Evolutionary conservation across 805 yeast genomes (phyloP), one percentile per base, ranked within the genome.

Genomic region (Kuraishia capsulata): DNA sequence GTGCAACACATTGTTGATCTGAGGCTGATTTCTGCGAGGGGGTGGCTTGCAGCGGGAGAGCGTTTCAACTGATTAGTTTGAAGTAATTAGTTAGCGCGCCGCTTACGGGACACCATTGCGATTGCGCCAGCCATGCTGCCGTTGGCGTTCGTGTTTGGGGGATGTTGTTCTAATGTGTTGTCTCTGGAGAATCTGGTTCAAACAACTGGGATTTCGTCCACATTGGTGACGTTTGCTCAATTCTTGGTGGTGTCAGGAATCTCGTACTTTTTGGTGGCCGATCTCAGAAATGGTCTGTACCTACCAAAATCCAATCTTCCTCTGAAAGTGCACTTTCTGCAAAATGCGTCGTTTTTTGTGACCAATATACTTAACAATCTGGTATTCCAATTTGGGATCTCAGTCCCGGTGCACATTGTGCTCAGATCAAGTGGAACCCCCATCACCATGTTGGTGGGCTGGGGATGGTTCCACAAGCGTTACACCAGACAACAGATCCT

Each of bases 91-190:
- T n/a, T n/a, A n/a, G n/a, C n/a, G n/a, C n/a, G n/a, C n/a, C n/a
- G n/a, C n/a, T n/a, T n/a, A n/a, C n/a, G n/a, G n/a, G n/a, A n/a
- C n/a, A n/a, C n/a, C n/a, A n/a, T n/a, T n/a, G n/a, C n/a, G n/a
- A n/a, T n/a, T n/a, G n/a, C n/a, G n/a, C 26, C 10, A 11, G 26
- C 26, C 26, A 23, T 23, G 26, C 26, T 23, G 26, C 26, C 26
- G 26, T 11, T 23, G 26, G 26, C 11, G 26, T 59, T 73, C 24
- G 73, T 80, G 10, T 76, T 80, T 49, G 82, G 84, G 0, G 87
- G 89, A 3, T 82, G 92, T 53, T 83, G 92, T 52, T 60, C 76
- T 24, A 83, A 80, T 53, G 88, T 79, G 21, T 61, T 73, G 41
- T 66, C 82, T 1, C 57, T 82, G 37, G 92, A 83, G 52, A 53